These are phyloP conservation scores for Coniochaeta hoffmannii DNA, from an alignment of 2,329 filamentous ascomycete genomes.

Conservation along the genomic window DNA sequence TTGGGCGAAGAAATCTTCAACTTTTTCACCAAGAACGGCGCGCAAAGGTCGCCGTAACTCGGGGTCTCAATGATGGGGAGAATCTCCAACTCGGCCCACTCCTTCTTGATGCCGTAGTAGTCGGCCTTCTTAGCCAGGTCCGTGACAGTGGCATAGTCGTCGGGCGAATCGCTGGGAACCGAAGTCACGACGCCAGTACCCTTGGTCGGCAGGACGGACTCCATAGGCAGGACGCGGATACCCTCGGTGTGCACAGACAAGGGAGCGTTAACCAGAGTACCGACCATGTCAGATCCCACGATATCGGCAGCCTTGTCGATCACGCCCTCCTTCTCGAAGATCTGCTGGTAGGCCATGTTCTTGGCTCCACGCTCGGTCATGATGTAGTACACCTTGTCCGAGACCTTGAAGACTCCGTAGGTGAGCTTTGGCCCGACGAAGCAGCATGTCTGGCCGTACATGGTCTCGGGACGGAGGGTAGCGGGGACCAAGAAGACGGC, in stretches of 20 bases:
- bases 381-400: constrained; percentile 73
- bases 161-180: constrained; percentile 91
- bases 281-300: constrained; percentile 71
- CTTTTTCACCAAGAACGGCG: constrained; percentile 77
- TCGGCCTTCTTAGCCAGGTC: constrained; percentile 93
- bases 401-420: constrained; percentile 81
- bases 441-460: constrained; percentile 97
- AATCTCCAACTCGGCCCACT: constrained; percentile 91
- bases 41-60: constrained; percentile 69
- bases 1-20: constrained; percentile 97
- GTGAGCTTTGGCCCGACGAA: constrained; percentile 86
- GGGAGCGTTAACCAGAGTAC: constrained; percentile 83
- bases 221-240: constrained; percentile 91
- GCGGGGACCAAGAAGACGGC: constrained; percentile 87
- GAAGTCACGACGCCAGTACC: constrained; percentile 95
- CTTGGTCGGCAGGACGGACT: constrained; percentile 83
- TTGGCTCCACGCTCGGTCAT: constrained; percentile 72
- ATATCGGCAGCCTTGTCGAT: constrained; percentile 69
- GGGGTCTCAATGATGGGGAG: constrained; percentile 85
- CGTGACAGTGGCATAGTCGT: constrained; percentile 83
- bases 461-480: constrained; percentile 90
- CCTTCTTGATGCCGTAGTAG: constrained; percentile 92
- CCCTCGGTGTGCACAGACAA: constrained; percentile 78
- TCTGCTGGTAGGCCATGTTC: constrained; percentile 94
- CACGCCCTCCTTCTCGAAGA: constrained; percentile 70